Base-by-base conservation (phyloP, 257 asterid species). In the Nicotiana benthamiana region DNA sequence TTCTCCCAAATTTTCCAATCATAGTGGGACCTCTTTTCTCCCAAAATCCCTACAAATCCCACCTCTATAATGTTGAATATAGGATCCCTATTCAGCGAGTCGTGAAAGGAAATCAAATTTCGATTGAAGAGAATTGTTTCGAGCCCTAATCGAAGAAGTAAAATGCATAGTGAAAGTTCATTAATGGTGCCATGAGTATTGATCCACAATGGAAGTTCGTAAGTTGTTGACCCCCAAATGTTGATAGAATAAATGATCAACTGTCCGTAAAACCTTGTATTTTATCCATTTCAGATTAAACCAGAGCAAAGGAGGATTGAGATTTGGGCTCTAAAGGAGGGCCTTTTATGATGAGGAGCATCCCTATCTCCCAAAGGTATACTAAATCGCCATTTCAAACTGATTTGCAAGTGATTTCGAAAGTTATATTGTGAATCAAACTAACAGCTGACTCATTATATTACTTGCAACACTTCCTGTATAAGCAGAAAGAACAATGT, bases 301-400 rank as follows among this genome's bases (percentile, higher is more conserved):
- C 93, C 83, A 0, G 97, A 89, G 4, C 74, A 95, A 84, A 95
- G 97, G 32, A 86, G 87, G 46, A 90, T 93, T 9, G 98, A 93
- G 92, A 95, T 93, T 88, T 95, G 99, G 98, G 89, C 92, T 65
- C 83, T 95, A 32, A 4, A 89, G 98, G 89, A 92, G 85, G 88
- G 99, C 99, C 22, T 95, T 95, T 80, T 97, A 95, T 81, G 99
- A 95, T 54, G 96, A 92, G 85, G 90, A 93, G 75, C 88, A 78
- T 13, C 98, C 99, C 0, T 95, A 92, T 80, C 98, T 94, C 83
- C 99, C 99, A 20, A 96, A 96, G 98, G 98, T 96, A 48, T 20
- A 17, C 36, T 12, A 13, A 54, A 32, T 32, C 6, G 12, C 28
- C 40, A 63, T 43, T 43, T 43, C 22, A 7, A 43, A 18, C 15